A percentile compares a stretch with the other conserved stretches of the same genome.
phyloP scores from a whole-genome alignment of 2,329 filamentous ascomycete genomes.

The Ophiocordyceps camponoti-floridani region DNA sequence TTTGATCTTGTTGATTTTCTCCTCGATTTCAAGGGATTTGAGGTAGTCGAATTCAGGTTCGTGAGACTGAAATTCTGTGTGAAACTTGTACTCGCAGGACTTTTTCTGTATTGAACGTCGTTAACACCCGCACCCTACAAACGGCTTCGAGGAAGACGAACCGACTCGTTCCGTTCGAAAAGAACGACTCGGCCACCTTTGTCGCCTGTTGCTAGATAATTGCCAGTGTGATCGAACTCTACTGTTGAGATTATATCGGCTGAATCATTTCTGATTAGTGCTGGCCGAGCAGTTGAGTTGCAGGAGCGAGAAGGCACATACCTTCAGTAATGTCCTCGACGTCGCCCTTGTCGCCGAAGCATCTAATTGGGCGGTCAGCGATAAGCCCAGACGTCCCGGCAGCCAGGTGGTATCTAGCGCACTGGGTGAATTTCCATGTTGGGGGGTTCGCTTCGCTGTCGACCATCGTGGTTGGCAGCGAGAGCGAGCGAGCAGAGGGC shows the following conservation, averaged over 20 bases:
- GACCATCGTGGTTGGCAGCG: constrained; percentile 57
- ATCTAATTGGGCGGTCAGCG: constrained; percentile 34
- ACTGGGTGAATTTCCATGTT: constrained; percentile 99
- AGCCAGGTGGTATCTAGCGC: constrained; percentile 21
- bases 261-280: constrained; percentile 16
- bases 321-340: constrained; percentile 98
- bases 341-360: constrained; percentile 98
- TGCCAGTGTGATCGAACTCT: constrained; percentile 79
- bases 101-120: constrained; percentile 56
- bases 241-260: constrained; percentile 86
- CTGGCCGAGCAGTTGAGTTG: constrained; percentile 1
- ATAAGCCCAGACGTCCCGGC: too few relatives aligned
- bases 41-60: constrained; percentile 99
- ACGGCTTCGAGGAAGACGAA: constrained; percentile 22
- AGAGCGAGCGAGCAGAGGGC: constrained; percentile 9
- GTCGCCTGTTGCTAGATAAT: constrained; percentile 79
- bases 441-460: constrained; percentile 86
- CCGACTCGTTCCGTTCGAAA: constrained; percentile 90
- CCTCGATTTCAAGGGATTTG: constrained; percentile 97
- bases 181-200: constrained; percentile 74
- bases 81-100: constrained; percentile 99
- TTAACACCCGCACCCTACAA: neutral
- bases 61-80: constrained; percentile 98
- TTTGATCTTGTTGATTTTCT: constrained; percentile 99
- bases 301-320: constrained; percentile 19